Evolutionary conservation across 1,284 basidiomycete species (phyloP), one percentile per base, ranked within the genome.

Genomic region (Exobasidium rhododendri): DNA sequence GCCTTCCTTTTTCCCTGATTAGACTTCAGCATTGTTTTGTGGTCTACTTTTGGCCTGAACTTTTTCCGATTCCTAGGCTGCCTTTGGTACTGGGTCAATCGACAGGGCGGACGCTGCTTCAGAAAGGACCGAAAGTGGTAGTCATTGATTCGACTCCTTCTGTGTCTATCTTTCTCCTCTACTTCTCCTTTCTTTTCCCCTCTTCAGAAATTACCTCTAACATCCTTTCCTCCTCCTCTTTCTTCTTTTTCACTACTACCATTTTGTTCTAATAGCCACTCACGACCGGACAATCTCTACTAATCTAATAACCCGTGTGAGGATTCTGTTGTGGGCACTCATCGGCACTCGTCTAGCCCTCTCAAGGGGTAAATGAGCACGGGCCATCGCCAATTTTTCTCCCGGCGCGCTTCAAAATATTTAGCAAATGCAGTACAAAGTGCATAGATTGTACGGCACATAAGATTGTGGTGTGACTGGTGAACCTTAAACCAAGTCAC

Each of bases 21-120:
- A 40, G 35, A 77, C 61, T 75, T 77, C 81, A 83, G 85, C 28
- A 82, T 91, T 64, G 89, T 97, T 66, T 84, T 97, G 40, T 97
- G 90, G 83, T 88, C 90, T 30, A 97, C 92, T 0, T 94, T 96
- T 78, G 87, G 81, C 4, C 84, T 97, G 24, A 85, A 90, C 4
- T 81, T 86, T 46, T 86, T 97, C 69, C 86, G 92, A 49, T 94
- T 97, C 81, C 20, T 69, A 0, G 81, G 81, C 1, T 73, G 67
- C 31, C 26, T 77, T 28, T 61, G 74, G 59, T 79, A 72, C 57
- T 79, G 75, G 75, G 28, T 77, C 56, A 69, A 68, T 55, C 50
- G 75, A 3, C 72, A 78, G 58, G 52, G 65, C 13, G 73, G 70
- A 6, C 59, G 74, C n/a, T 76, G 72, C 61, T 79, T 73, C 64